A percentile compares a stretch with the other conserved stretches of the same genome.
Conservation (phyloP, 768 basidiomycete species). For the Rickenella mellea region DNA sequence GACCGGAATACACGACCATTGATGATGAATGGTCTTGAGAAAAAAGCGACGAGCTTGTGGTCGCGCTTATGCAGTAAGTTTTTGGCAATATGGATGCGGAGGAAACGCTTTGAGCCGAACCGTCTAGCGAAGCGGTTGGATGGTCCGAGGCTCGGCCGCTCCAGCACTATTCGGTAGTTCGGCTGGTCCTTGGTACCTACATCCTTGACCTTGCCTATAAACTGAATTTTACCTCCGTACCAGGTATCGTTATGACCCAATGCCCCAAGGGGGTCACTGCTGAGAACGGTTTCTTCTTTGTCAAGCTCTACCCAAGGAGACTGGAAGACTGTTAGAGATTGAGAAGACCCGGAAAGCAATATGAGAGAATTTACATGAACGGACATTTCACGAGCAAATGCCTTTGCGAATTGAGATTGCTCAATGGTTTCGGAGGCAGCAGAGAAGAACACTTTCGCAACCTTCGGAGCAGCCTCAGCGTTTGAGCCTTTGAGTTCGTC, state of each 20-base stretch:
- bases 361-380: conserved; percentile 11
- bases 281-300: conserved; percentile 35
- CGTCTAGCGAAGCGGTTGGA: conserved; percentile 49
- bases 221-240: conserved; percentile 57
- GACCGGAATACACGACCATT: conserved; percentile 46
- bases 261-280: conserved; percentile 22
- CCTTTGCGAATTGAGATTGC: neutral
- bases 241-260: conserved; percentile 36
- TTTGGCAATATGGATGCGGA: conserved; percentile 39
- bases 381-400: conserved; percentile 6
- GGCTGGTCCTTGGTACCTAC: neutral
- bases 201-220: conserved; percentile 31
- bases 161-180: conserved; percentile 27
- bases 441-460: conserved; percentile 10
- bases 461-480: conserved; percentile 19
- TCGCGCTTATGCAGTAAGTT: conserved; percentile 20
- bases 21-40: conserved; percentile 42
- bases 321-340: conserved; percentile 21
- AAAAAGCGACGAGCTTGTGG: conserved; percentile 28
- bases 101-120: conserved; percentile 53
- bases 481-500: conserved; percentile 22
- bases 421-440: neutral
- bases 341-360: conserved; percentile 5
- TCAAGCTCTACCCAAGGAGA: conserved; percentile 58
- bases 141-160: conserved; percentile 39